Evolutionary conservation across 2,329 filamentous ascomycete species (phyloP), one percentile per base, ranked within the genome.

Genomic region (Pseudogymnoascus sp.): DNA sequence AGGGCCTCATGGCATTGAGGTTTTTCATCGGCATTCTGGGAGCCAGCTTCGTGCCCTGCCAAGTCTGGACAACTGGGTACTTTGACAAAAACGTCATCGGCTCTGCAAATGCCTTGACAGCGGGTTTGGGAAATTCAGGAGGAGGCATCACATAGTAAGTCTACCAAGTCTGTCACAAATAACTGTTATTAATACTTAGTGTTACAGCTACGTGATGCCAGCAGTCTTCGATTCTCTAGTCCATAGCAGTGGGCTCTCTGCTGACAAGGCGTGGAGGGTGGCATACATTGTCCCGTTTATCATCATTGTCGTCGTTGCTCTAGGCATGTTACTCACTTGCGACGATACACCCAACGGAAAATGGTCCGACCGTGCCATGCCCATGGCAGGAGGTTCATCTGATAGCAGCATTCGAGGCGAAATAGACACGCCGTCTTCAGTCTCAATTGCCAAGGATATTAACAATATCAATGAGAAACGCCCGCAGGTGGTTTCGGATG

Each of bases 81-180:
- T 96, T 91, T 74, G 92, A 97, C 77, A 95, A 93, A 78, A 95
- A 93, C 70, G 82, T 96, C 26, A 89, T 96, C 17, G 93, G 93
- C 59, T 93, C 90, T 5, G 90, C 91, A 66, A 97, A 96, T 72
- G 89, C 91, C 2, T 77, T 96, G 17, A 88, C 91, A 1, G 93
- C 87, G 44, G 93, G 93, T 13, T 88, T 90, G 78, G 93, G 92
- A 61, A 96, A 96, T 70, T 84, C 90, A 26, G 92, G 93, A 64
- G 93, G 92, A 67, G 93, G 93, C 63, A 89, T 96, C 68, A 96
- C 92, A 11, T 96, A 88, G 88, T 96, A 93, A 78, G 88, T 91
- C 2, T 96, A 93, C 75, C 89, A 91, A 67, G 91, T 15, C 10
- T 53, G 31, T 44, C 15, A 28, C 31, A 9, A 17, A 57, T 33